Base-by-base conservation (phyloP, 1,284 basidiomycete genomes). In the Phylloporus sp. region DNA sequence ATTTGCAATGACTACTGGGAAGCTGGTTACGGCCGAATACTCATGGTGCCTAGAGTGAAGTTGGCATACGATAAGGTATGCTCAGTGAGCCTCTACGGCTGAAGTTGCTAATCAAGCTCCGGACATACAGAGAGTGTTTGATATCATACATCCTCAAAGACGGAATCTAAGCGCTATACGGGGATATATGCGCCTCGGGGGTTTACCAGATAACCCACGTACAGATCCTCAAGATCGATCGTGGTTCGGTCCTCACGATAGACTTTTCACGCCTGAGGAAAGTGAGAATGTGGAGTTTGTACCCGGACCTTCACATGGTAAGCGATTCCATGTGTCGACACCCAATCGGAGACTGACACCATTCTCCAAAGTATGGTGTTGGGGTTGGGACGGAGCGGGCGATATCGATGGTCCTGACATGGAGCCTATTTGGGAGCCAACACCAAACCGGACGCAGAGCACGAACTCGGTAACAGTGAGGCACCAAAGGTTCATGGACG, bases 301-400 rank as follows among this genome's bases (percentile, higher is more conserved):
- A 31, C 83, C 90, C 6, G 95, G 95, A 12, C 96, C 96, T n/a
- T 86, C 91, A 64, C 84, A 92, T 70, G 95, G 95, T 96, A 64
- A 69, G 93, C 81, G 31, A 56, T n/a, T 8, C 37, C 3, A 6
- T 4, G 40, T 47, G 66, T 56, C 47, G 6, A 20, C 31, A 2
- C 0, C 2, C 2, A 26, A 6, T 10, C 15, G 7, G 15, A 31
- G 29, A 29, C 58, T 72, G 52, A 74, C 11, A 46, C 20, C 31
- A 5, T 17, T 51, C 8, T 47, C 0, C 34, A 5, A 74, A 96
- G 95, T 97, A 12, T 98, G 95, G 95, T 98, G 95, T 76, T 98
- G 96, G 96, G 96, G 96, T 28, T 98, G 96, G 96, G 96, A 98
- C 74, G 96, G 96, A 42, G 96, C 96, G 4, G 96, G 96, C 52